Conservation (phyloP, 2,329 filamentous ascomycete genomes). For the Blastomyces gilchristii region DNA sequence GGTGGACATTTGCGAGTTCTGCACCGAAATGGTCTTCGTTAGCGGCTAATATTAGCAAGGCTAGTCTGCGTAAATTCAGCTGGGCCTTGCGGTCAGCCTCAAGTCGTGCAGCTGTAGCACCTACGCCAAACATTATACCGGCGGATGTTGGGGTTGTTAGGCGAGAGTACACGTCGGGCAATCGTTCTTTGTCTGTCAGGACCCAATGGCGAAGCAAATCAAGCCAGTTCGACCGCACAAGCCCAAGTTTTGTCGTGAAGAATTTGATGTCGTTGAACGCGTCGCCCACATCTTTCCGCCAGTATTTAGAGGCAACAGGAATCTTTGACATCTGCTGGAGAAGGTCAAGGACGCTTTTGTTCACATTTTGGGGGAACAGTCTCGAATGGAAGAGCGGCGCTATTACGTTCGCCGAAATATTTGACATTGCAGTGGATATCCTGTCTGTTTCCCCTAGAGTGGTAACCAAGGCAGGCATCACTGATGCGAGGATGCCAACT, state of each 20-base stretch:
- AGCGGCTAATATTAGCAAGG: constrained; percentile 67
- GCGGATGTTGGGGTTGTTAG: constrained; percentile 80
- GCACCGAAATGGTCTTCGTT: constrained; percentile 68
- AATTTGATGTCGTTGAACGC: constrained; percentile 85
- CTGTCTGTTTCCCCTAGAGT: constrained; percentile 80
- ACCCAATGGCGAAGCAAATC: constrained; percentile 75
- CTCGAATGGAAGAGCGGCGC: constrained; percentile 74
- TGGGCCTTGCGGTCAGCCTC: constrained; percentile 92
- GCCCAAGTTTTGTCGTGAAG: constrained; percentile 56
- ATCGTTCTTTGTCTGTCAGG: constrained; percentile 73
- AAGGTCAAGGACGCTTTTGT: constrained; percentile 58
- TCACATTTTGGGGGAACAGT: constrained; percentile 75
- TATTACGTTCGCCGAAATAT: constrained; percentile 74
- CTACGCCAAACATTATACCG: constrained; percentile 97
- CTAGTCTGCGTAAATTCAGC: constrained; percentile 72
- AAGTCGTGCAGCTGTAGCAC: constrained; percentile 82
- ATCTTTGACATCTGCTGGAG: constrained; percentile 68
- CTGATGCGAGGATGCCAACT: constrained; percentile 64
- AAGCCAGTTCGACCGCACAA: constrained; percentile 69
- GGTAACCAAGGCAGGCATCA: constrained; percentile 69
- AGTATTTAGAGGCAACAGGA: constrained; percentile 70
- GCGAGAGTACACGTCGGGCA: constrained; percentile 68
- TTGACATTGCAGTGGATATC: constrained; percentile 63
- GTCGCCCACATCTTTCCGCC: constrained; percentile 86
- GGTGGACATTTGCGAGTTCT: constrained; percentile 62